Evolutionary conservation across 140 eudicot genomes (phyloP), one percentile per base, ranked within the genome.

Genomic region (Erigeron philadelphicus): DNA sequence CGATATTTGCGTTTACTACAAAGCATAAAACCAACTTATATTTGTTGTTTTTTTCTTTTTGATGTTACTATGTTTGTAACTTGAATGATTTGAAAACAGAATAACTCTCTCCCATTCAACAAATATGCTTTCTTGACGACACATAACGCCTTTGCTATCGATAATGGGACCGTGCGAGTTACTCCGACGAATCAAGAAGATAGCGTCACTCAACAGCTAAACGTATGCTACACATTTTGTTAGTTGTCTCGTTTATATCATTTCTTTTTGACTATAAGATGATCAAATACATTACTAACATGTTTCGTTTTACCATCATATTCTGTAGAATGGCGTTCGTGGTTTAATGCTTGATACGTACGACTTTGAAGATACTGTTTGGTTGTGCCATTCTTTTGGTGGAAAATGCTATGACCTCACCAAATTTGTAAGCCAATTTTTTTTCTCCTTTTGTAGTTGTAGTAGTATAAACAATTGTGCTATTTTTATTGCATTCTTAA

Each of bases 371-470:
- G 96, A 86, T 25, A 88, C 82, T 49, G 80, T 92, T 59, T 92
- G 98, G 98, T 64, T 92, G 72, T 89, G 98, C 75, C 98, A 92
- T 78, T 92, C 98, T 35, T 89, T 83, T 58, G 85, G 86, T 56
- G 98, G 96, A 67, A 16, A 83, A 59, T 92, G 98, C 81, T 63
- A 83, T 9, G 95, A 88, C 49, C 80, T 59, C 57, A 92, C 98
- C 3, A 88, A 85, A 71, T 92, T 88, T 75, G 98, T 92, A 80
- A 82, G 96, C 69, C 35, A n/a, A n/a, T n/a, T 11, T 49, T 61
- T 2, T 12, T 23, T 47, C 68, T 10, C 15, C 25, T 10, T 43
- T 56, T 49, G 43, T 31, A 43, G 11, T 13, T 59, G 15, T 46
- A 31, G 21, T 25, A 9, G 40, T 49, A 9, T 23, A 59, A 42